These are phyloP conservation scores for Podospora fimiseda DNA, from an alignment of 495 filamentous ascomycete genomes.

Conservation along the genomic window DNA sequence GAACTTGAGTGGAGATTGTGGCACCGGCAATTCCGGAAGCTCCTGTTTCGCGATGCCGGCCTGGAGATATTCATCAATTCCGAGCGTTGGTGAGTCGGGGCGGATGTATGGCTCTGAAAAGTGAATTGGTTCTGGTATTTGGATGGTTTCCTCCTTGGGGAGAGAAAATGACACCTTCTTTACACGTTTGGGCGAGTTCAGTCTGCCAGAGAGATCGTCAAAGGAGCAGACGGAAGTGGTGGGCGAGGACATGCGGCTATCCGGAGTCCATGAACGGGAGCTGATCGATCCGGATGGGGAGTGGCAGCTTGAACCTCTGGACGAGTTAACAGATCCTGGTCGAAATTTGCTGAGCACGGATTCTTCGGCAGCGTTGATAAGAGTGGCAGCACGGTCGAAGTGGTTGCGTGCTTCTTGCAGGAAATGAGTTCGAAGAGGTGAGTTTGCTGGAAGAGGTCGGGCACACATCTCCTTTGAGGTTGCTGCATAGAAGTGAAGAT, in stretches of 20 bases:
- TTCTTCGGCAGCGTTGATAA: constrained; percentile 35
- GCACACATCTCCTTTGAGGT: constrained; percentile 47
- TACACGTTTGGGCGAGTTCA: constrained; percentile 25
- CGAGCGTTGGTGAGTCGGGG: constrained; percentile 41
- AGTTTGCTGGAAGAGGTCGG: constrained; percentile 38
- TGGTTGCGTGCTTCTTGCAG: constrained; percentile 43
- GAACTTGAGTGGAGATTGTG: constrained; percentile 10
- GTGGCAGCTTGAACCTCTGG: constrained; percentile 35
- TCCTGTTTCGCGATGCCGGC: constrained; percentile 12
- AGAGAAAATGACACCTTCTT: constrained; percentile 51
- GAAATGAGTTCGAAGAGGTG: constrained; percentile 37
- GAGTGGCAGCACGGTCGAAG: constrained; percentile 39
- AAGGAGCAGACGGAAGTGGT: constrained; percentile 38
- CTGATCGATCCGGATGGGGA: constrained; percentile 40
- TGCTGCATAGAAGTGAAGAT: constrained; percentile 50
- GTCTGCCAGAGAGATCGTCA: constrained; percentile 25
- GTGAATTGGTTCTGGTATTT: background rate
- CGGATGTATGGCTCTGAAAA: constrained; percentile 39
- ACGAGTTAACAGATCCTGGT: constrained; percentile 29
- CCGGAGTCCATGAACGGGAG: constrained; percentile 37
- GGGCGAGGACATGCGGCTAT: constrained; percentile 36
- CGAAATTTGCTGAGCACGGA: constrained; percentile 27
- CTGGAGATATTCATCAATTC: constrained; percentile 35
- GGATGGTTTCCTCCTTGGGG: constrained; percentile 26
- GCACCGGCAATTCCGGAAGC: constrained; percentile 14